Conservation (phyloP, 441 rosid species). For the Populus hybrid region DNA sequence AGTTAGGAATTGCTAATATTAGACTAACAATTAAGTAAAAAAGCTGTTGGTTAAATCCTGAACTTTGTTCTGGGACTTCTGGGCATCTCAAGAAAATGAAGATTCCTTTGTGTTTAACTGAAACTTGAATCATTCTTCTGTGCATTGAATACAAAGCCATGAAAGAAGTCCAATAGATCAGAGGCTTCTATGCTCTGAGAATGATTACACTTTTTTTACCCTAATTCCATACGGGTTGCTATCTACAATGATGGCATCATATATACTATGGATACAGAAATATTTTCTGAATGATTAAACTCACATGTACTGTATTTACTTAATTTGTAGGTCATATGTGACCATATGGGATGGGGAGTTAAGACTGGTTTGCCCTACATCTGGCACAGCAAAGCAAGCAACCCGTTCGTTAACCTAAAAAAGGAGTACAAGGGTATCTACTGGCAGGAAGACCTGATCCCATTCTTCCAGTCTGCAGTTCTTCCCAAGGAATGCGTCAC, state of each 20-base stretch:
- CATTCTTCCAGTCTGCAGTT: conserved; percentile 67
- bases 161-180: background rate
- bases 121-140: background rate
- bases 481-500: conserved; percentile 81
- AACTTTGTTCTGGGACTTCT: background rate
- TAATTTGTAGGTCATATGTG: conserved; percentile 65
- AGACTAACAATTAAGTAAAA: background rate
- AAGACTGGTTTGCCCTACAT: conserved; percentile 92
- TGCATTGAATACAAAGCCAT: background rate
- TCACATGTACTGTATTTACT: background rate
- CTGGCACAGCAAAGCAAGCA: conserved; percentile 97
- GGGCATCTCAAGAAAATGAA: background rate
- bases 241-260: background rate
- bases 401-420: conserved; percentile 82
- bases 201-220: background rate
- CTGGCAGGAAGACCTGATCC: conserved; percentile 94
- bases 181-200: background rate
- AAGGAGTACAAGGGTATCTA: conserved; percentile 89
- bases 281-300: background rate
- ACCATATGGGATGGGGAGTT: conserved; percentile 84
- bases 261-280: background rate
- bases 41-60: background rate
- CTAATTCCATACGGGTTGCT: background rate
- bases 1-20: background rate
- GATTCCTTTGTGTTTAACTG: background rate